These are phyloP conservation scores for Neonectria ditissima DNA, from an alignment of 2,329 filamentous ascomycete species.

Conservation along the genomic window DNA sequence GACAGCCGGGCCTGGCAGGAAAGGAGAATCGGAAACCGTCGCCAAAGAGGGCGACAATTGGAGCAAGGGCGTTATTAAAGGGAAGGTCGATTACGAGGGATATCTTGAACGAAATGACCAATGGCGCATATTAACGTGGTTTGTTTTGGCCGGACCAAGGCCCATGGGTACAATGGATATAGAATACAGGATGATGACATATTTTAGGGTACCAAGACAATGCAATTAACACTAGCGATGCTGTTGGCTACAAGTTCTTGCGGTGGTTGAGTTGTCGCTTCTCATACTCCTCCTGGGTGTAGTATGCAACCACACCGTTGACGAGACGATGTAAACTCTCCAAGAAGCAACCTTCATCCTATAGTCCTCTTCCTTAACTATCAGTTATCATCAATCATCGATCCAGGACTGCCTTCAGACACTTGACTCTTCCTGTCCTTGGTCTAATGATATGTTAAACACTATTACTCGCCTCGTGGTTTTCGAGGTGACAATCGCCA, in stretches of 20 bases:
- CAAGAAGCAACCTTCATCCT: no score
- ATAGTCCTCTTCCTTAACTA: no score
- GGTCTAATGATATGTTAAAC: no score
- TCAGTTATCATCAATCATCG: no score
- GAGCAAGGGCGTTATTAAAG: slow-evolving; percentile 71
- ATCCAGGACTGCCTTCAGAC: no score
- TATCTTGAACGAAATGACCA: slow-evolving; percentile 78
- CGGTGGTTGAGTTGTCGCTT: neutral
- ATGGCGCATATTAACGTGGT: slow-evolving; percentile 53
- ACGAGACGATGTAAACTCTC: neutral
- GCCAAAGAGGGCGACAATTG: slow-evolving; percentile 69
- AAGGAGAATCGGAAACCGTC: slow-evolving; percentile 62
- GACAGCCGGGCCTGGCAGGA: slow-evolving; percentile 33
- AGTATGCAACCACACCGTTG: neutral
- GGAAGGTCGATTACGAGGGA: slow-evolving; percentile 78
- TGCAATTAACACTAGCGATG: slow-evolving; percentile 6
- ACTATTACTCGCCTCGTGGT: no score
- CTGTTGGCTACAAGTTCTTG: neutral
- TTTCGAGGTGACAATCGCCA: no score
- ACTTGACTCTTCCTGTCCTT: no score
- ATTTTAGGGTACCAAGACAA: slow-evolving; percentile 28
- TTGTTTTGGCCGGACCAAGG: slow-evolving; percentile 26
- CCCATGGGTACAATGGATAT: slow-evolving; percentile 20
- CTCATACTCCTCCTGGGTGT: neutral
- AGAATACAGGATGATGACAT: slow-evolving; percentile 11